These are phyloP conservation scores for Crithidia bombi DNA, from an alignment of 208 protist species.

Conservation along the genomic window DNA sequence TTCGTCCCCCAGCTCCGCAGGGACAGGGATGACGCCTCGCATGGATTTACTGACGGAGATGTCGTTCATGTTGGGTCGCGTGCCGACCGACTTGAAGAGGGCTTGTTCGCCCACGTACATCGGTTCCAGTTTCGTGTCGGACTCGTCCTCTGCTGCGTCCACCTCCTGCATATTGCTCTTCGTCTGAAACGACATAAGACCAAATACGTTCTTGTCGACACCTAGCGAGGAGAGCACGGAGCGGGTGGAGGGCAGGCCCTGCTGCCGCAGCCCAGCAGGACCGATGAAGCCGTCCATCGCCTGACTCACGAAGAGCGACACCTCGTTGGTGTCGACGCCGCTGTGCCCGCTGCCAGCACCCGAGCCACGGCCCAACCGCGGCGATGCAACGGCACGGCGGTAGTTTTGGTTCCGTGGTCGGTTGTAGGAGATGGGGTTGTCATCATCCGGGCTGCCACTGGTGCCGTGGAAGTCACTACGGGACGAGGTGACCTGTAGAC, in stretches of 20 bases:
- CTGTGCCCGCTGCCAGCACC: not conserved
- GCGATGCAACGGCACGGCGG: constrained; percentile 22
- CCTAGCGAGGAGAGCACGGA: constrained; percentile 49
- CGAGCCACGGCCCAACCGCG: constrained; percentile 12
- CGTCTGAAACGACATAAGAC: constrained; percentile 43
- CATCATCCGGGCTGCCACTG: constrained; percentile 12
- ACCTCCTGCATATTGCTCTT: constrained; percentile 35
- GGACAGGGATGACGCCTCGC: constrained; percentile 19
- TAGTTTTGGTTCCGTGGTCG: constrained; percentile 6
- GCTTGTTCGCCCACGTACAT: constrained; percentile 48
- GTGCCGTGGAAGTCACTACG: constrained; percentile 23
- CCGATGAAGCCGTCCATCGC: constrained; percentile 47
- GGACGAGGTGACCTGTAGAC: constrained; percentile 19
- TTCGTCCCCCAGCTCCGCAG: not conserved
- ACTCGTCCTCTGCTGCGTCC: constrained; percentile 18
- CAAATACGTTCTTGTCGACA: constrained; percentile 43
- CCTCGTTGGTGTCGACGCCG: constrained; percentile 25
- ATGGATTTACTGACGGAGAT: constrained; percentile 45
- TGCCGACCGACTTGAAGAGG: constrained; percentile 38
- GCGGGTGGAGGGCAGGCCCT: constrained; percentile 29
- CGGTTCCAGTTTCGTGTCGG: constrained; percentile 33
- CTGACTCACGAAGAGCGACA: constrained; percentile 47
- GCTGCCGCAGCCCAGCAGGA: constrained; percentile 7
- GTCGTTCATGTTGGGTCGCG: constrained; percentile 25
- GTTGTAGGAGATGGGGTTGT: constrained; percentile 32